A percentile compares a stretch with the other conserved stretches of the same genome.
phyloP scores from a whole-genome alignment of 805 yeast genomes.

The Yarrowia sp. region DNA sequence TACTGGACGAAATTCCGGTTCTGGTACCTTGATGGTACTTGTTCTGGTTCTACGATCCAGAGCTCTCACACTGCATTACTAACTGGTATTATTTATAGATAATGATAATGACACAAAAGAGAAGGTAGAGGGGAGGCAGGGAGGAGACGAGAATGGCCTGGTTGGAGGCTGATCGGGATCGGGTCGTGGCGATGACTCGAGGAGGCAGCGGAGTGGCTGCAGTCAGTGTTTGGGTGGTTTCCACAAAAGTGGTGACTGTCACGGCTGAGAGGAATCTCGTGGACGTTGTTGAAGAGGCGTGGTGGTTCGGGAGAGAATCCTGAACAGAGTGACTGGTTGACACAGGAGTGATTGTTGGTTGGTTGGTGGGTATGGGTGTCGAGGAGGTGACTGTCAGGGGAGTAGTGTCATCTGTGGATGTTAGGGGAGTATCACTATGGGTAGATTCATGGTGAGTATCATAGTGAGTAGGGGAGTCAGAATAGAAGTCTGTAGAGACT shows the following conservation, averaged over 20 bases:
- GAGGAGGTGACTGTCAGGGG: no score
- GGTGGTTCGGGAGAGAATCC: no score
- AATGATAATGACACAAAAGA: constrained; percentile 11
- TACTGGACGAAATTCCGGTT: no score
- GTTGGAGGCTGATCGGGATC: background rate
- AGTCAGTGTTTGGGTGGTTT: background rate
- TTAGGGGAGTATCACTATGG: background rate
- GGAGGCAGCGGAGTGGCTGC: background rate
- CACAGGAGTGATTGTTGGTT: background rate
- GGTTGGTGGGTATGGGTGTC: no score
- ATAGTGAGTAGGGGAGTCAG: no score
- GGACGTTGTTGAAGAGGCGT: background rate
- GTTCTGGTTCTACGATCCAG: no score
- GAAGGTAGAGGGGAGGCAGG: background rate
- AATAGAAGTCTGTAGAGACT: no score
- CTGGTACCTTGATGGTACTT: no score
- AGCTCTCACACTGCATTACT: background rate
- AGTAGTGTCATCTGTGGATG: no score
- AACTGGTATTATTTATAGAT: constrained; percentile 7
- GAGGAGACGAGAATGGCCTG: background rate
- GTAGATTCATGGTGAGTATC: no score
- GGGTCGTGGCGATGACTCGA: background rate
- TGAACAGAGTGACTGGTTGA: no score
- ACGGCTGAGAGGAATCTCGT: background rate
- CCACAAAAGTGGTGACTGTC: background rate